Base-by-base conservation (phyloP, 805 yeast species). In the Yamadazyma takamatsuzukensis region DNA sequence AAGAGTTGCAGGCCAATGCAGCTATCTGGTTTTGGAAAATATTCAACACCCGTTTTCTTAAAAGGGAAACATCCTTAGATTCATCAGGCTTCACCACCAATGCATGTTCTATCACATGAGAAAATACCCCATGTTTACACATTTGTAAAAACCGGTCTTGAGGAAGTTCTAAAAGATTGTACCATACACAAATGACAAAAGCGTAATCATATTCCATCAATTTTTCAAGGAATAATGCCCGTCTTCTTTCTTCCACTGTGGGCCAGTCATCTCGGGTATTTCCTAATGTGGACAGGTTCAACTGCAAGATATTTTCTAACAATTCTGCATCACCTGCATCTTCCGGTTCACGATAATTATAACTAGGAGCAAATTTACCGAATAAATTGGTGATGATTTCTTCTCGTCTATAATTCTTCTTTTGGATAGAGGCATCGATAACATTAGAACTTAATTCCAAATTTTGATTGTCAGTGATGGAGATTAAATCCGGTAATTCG, bases 211-310 rank as follows among this genome's bases (percentile, higher is more conserved):
- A 83, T 21, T 73, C 74, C 53, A 86, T 76, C 36, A 88, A 61
- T 44, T 78, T 76, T 51, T 87, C 90, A 36, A 84, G 59, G 45
- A 88, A 81, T 13, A 85, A 47, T 0, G 95, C 68, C 40, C 93
- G 67, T 61, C 89, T 76, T 66, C 94, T 75, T 53, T 86, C 95
- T 47, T 84, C 93, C 0, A 88, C 83, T 1, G 95, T 86, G 29
- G 95, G 95, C 95, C 95, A 85, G 54, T 86, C 95, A 45, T 78
- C 94, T 42, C 75, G 74, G 2, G 87, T 81, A 56, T 84, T 83
- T 18, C 90, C 93, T 35, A 86, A 61, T 0, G 95, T 86, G 0
- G 94, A 83, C 1, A 74, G 62, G 4, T 79, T 68, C 41, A 86
- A 57, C 45, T 73, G 73, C 32, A 86, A 64, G 15, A 82, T 72